Base-by-base conservation (phyloP, 768 basidiomycete genomes). In the Boletellus sp. region DNA sequence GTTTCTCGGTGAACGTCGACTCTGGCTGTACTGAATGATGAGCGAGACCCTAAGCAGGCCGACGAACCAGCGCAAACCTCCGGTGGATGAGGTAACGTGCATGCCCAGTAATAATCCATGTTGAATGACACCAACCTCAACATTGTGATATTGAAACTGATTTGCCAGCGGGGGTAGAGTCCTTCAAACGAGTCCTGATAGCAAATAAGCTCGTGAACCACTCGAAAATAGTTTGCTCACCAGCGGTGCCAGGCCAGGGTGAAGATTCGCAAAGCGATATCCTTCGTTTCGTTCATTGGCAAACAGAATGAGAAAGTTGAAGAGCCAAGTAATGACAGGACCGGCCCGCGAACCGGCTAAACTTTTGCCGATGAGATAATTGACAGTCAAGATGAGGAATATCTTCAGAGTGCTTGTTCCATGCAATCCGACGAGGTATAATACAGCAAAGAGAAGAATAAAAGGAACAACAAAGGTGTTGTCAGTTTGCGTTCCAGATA, bases 61-160 rank as follows among this genome's bases (percentile, higher is more conserved):
- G 17, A 42, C 36, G 39, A 31, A 42, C 20, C 6, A 34, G 11
- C 17, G 66, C 74, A 54, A 52, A 80, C 83, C 62, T 83, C 74
- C 33, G 61, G 42, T 15, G 69, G 58, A n/a, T 64, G 69, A 20
- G 60, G 58, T 4, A 65, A 56, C 12, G 66, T 73, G 57, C 74
- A 80, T 5, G 90, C 81, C 94, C 94, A 98, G 58, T 90, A 82
- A 62, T 87, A 86, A 64, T 99, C 96, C 81, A 95, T 83, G 53
- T 84, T 87, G 73, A 93, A 99, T 0, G 94, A 94, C 6, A 99
- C 77, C 13, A 97, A 76, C 28, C 95, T 82, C 36, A 98, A 76
- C 87, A 94, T 94, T 3, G 94, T 93, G 57, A 98, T 93, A 66
- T 98, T 98, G 75, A 95, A 98, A 57, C 74, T 80, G 58, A 98